Conservation (phyloP, 257 asterid genomes). For the Solanum raphanifolium region DNA sequence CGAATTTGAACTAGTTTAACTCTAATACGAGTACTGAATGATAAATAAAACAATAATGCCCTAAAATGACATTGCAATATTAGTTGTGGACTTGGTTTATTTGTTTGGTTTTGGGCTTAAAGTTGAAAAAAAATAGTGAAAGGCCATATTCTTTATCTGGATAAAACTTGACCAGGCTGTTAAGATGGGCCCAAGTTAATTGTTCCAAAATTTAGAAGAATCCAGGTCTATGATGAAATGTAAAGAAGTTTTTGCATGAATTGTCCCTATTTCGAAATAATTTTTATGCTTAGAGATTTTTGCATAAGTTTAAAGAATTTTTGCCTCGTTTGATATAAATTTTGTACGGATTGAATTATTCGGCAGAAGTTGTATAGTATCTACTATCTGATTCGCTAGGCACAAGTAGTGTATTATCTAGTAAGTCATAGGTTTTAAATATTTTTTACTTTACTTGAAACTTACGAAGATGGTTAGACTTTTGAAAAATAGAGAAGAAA, state of each 20-base stretch:
- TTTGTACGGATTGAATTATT: background rate
- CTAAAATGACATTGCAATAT: background rate
- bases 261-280: background rate
- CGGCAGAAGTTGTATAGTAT: background rate
- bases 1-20: rapidly evolving
- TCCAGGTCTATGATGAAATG: background rate
- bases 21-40: background rate
- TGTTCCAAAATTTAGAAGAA: background rate
- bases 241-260: too few relatives aligned
- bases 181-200: background rate
- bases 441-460: too few relatives aligned
- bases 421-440: background rate
- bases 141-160: background rate
- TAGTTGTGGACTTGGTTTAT: background rate
- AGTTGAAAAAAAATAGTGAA: background rate
- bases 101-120: background rate
- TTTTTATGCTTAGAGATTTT: background rate
- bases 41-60: background rate
- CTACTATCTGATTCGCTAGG: too few relatives aligned
- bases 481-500: too few relatives aligned
- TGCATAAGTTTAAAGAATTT: background rate
- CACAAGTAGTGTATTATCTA: too few relatives aligned
- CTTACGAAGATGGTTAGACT: too few relatives aligned
- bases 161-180: background rate
- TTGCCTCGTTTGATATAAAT: background rate